These are phyloP conservation scores for Fraxinus sp. DNA, from an alignment of 305 asterid genomes.

Conservation along the genomic window DNA sequence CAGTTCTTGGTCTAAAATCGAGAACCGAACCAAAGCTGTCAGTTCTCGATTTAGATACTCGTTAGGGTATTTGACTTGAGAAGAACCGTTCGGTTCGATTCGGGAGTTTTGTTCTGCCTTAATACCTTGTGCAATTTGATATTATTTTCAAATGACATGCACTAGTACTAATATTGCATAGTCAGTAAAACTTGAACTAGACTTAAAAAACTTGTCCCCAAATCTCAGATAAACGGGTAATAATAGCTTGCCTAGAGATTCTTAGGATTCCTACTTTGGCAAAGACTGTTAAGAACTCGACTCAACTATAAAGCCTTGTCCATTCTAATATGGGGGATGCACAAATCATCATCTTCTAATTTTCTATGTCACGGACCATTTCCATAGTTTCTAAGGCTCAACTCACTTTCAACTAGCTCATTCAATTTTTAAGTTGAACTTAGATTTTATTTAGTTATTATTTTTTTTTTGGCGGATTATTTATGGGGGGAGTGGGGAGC, in stretches of 20 bases:
- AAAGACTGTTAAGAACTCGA: not conserved
- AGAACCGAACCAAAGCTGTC: too few species aligned
- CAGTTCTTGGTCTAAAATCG: too few species aligned
- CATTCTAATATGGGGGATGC: not conserved
- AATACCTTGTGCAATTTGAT: not conserved
- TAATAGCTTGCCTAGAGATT: not conserved
- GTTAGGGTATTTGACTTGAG: too few species aligned
- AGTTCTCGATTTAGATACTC: too few species aligned
- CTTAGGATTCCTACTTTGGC: not conserved
- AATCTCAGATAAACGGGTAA: not conserved
- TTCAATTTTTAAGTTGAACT: not conserved
- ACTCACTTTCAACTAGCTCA: not conserved
- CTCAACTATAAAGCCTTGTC: not conserved
- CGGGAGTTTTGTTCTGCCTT: too few species aligned
- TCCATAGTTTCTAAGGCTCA: not conserved
- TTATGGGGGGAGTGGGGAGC: not conserved
- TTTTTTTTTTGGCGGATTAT: not conserved
- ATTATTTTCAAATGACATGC: not conserved
- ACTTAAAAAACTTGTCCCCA: not conserved
- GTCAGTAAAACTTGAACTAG: not conserved
- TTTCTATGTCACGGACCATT: not conserved
- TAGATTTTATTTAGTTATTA: not conserved
- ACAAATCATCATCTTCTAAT: not conserved
- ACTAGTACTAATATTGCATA: not conserved
- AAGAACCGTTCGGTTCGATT: too few species aligned